phyloP scores from a whole-genome alignment of 768 basidiomycete species.

The Pleurotus salmoneostramineus region DNA sequence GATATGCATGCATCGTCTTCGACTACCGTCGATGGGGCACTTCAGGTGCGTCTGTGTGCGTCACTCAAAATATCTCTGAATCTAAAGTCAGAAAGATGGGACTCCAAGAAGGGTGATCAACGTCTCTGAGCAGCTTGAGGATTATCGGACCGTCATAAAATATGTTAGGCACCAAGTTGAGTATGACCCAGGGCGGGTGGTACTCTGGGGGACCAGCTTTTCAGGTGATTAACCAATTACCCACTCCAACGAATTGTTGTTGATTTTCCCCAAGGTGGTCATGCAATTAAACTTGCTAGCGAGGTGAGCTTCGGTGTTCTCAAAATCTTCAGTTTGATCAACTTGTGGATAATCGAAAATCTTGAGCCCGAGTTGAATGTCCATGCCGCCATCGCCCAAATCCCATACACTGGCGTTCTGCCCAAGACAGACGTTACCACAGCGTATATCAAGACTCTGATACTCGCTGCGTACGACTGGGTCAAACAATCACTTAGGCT shows the following conservation, averaged over 20 bases:
- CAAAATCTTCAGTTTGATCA: not conserved
- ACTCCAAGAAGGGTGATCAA: slow-evolving; percentile 20
- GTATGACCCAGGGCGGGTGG: slow-evolving; percentile 23
- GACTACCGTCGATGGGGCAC: slow-evolving; percentile 34
- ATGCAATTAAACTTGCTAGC: slow-evolving; percentile 22
- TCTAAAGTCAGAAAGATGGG: slow-evolving; percentile 18
- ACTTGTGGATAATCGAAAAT: no score
- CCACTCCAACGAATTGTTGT: not conserved
- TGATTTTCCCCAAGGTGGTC: slow-evolving; percentile 15
- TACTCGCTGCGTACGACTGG: slow-evolving; percentile 17
- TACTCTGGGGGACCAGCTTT: slow-evolving; percentile 30
- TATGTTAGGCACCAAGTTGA: slow-evolving; percentile 22
- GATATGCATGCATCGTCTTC: slow-evolving; percentile 29
- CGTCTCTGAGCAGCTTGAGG: slow-evolving; percentile 28
- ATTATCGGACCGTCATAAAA: slow-evolving; percentile 30
- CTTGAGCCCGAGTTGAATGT: slow-evolving; percentile 20
- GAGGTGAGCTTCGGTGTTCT: slow-evolving; percentile 15
- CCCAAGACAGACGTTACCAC: slow-evolving; percentile 2
- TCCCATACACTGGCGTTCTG: slow-evolving; percentile 22
- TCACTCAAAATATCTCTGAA: not conserved
- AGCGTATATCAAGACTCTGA: slow-evolving; percentile 14
- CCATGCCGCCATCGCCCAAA: slow-evolving; percentile 26
- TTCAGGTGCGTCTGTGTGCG: slow-evolving; percentile 19
- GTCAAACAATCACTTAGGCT: slow-evolving; percentile 21
- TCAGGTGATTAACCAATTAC: slow-evolving; percentile 14